Evolutionary conservation across 1,284 basidiomycete species (phyloP), one percentile per base, ranked within the genome.

Genomic region (Ceratobasidium sp.): DNA sequence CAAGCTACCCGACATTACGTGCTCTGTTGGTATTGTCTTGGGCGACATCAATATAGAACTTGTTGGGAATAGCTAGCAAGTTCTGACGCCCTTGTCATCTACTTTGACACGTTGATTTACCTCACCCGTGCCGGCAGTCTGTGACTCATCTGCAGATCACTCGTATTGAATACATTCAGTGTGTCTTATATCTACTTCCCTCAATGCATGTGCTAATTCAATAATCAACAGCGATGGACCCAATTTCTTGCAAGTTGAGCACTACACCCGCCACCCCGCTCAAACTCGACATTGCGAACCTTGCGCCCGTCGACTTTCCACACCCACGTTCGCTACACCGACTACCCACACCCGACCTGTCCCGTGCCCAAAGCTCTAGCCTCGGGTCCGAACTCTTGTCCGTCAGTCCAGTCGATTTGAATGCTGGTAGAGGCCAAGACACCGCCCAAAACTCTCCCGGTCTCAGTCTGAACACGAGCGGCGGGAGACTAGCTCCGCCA

Each of bases 221-320:
- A 59, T 39, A 27, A 9, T 34, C 61, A 24, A 11, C 31, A 63
- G 41, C 41, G 29, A 63, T 65, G 43, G 63, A 43, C 63, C n/a
- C 46, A 27, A 65, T 39, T 19, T 19, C 43, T 46, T 8, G 43
- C 6, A 37, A 59, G 13, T 37, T 53, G 46, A 27, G 16, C 48
- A 65, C 43, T 46, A 51, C 19, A 27, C 31, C 41, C 29, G 48
- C 65, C 29, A 56, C 65, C 11, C 51, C 48, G 19, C 65, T 68
- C 51, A 68, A 68, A 48, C 65, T 68, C 31, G 65, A 68, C 13
- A 68, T 68, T 16, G 49, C 65, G 27, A 68, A 34, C 65, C 51
- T 68, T 7, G 37, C 65, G 29, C 65, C 65, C 27, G 51, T 68
- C 34, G 34, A 68, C 24, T 41, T 68, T 51, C 14, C 51, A 8